Percentiles rank a stretch among this genome's conserved stretches.
These are phyloP conservation scores for Triticum aestivum DNA, from an alignment of 176 grass and related monocot species.

Conservation along the genomic window IWGSC_CS_RefSeq_v2.1 NC_057803.1:567490170-567490669, in stretches of 20 bases:
- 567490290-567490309: neutral
- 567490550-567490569: conserved; percentile 6
- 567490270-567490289: conserved; percentile 50
- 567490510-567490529: neutral
- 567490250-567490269: conserved; percentile 84
- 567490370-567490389: conserved; percentile 61
- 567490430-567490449: conserved; percentile 86
- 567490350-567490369: conserved; percentile 39
- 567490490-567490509: neutral
- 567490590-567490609: neutral
- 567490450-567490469: conserved; percentile 91
- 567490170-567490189: conserved; percentile 56
- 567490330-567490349: neutral
- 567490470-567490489: conserved; percentile 66
- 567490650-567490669: neutral
- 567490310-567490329: neutral
- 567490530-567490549: neutral
- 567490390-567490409: conserved; percentile 74
- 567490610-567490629: neutral
- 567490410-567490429: conserved; percentile 83
- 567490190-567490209: conserved; percentile 84
- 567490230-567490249: conserved; percentile 90
- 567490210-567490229: conserved; percentile 85
- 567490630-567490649: neutral
- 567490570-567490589: neutral